Percentiles rank a stretch among this genome's conserved stretches.
Evolutionary conservation across 495 filamentous ascomycete species (phyloP).

Genomic region (Penicillium macrosclerotiorum): DNA sequence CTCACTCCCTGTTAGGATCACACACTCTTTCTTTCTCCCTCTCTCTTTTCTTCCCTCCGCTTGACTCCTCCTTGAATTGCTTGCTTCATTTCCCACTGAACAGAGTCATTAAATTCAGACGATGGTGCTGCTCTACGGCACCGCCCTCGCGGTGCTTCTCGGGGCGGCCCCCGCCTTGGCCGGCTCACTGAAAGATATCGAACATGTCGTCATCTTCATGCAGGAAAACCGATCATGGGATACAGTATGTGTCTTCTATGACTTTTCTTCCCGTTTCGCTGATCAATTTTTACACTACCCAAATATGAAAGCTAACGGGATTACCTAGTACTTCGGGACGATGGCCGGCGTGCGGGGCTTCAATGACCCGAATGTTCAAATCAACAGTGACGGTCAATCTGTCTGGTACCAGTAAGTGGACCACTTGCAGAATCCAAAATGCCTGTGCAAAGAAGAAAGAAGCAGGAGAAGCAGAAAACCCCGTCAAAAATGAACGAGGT

Average conservation of each 20-base stretch:
- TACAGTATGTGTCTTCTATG: conserved; percentile 26
- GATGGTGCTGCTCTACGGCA: conserved; percentile 17
- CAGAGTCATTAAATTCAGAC: too few relatives aligned
- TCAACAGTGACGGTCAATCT: conserved; percentile 40
- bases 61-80: too few relatives aligned
- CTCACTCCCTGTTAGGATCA: too few relatives aligned
- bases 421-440: too few relatives aligned
- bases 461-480: background rate
- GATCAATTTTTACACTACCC: background rate
- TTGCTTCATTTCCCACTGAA: background rate
- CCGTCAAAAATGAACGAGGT: background rate
- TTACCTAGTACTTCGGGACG: conserved; percentile 48
- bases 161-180: conserved; percentile 23
- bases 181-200: conserved; percentile 49
- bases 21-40: background rate
- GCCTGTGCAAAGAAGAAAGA: too few relatives aligned
- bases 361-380: conserved; percentile 55
- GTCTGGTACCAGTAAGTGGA: conserved; percentile 51
- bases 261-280: background rate
- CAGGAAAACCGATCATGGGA: conserved; percentile 50
- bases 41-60: background rate
- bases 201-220: conserved; percentile 61
- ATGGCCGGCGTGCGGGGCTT: conserved; percentile 58
- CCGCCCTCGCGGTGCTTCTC: conserved; percentile 20
- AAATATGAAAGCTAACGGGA: conserved; percentile 3